Evolutionary conservation across 2,329 filamentous ascomycete genomes (phyloP), one percentile per base, ranked within the genome.

Genomic region (Septoria linicola): DNA sequence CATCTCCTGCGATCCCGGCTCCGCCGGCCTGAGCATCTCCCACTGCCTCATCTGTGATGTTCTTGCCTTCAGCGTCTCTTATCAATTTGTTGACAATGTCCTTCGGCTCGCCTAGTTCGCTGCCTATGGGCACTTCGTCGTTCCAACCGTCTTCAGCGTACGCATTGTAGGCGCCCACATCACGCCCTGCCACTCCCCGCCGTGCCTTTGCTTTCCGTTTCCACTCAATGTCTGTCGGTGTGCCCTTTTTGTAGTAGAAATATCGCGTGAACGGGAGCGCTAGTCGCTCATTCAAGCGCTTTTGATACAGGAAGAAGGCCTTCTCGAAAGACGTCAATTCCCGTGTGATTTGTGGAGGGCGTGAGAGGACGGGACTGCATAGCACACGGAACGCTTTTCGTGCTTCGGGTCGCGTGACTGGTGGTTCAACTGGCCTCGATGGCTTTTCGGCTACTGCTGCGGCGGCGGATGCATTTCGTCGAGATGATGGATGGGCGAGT

Each of bases 241-340:
- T 95, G 67, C 89, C 88, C 62, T 84, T 84, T 77, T 95, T 95
- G 81, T 91, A 95, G 80, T 95, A 99, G 74, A 97, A 93, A 69
- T 88, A 88, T 60, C 88, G 83, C 50, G 87, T 87, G 71, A 97
- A 99, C 1, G 91, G 88, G 3, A 93, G 80, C 16, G 85, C 84
- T 45, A 96, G 80, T 36, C 93, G 88, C 77, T 99, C 93, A 72
- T 97, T 96, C 54, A 99, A 80, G 11, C 93, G 89, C 64, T 92
- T 92, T 75, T 99, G 93, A 76, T 99, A 99, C 70, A 99, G 90
- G 78, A 87, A 96, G 74, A 87, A 97, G 58, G 92, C 80, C 67
- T 89, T 87, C 72, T 99, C 93, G 72, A 99, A 97, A 10, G 88
- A 79, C 27, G 87, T 88, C 47, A 92, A 84, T 55, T 86, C 79